These are phyloP conservation scores for Lasiodiplodia hormozganensis DNA, from an alignment of 2,329 filamentous ascomycete genomes.

Conservation along the genomic window DNA sequence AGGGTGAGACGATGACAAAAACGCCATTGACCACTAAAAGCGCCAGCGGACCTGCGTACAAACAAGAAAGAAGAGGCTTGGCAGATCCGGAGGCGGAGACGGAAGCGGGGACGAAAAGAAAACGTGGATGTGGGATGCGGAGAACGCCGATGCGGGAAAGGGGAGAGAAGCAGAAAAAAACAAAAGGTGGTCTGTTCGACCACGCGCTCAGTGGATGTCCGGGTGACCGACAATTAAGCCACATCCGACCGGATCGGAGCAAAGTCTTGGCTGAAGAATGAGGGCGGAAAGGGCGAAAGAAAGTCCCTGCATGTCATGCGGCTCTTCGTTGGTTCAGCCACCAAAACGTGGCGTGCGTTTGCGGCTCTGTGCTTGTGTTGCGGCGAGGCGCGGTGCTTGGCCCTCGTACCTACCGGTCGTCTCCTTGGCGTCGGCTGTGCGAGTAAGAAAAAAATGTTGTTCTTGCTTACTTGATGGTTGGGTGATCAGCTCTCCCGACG, in stretches of 20 bases:
- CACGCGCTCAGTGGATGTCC: background rate
- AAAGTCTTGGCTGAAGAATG: background rate
- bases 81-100: background rate
- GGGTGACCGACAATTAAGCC: background rate
- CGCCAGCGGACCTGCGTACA: conserved; percentile 2
- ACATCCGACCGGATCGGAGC: background rate
- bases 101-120: background rate
- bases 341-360: background rate
- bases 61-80: background rate
- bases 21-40: conserved; percentile 13
- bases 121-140: background rate
- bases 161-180: background rate
- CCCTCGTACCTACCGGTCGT: background rate
- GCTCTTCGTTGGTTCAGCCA: conserved; percentile 5
- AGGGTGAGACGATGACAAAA: background rate
- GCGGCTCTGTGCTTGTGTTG: background rate
- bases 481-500: background rate
- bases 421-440: background rate
- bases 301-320: conserved; percentile 21
- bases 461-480: background rate
- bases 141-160: background rate
- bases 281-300: background rate
- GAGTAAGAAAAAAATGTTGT: background rate
- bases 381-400: background rate
- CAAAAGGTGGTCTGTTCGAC: background rate